A percentile compares a stretch with the other conserved stretches of the same genome.
Evolutionary conservation across 371 early-diverging fungal genomes (phyloP).

Genomic region (Mortierella sp.): DNA sequence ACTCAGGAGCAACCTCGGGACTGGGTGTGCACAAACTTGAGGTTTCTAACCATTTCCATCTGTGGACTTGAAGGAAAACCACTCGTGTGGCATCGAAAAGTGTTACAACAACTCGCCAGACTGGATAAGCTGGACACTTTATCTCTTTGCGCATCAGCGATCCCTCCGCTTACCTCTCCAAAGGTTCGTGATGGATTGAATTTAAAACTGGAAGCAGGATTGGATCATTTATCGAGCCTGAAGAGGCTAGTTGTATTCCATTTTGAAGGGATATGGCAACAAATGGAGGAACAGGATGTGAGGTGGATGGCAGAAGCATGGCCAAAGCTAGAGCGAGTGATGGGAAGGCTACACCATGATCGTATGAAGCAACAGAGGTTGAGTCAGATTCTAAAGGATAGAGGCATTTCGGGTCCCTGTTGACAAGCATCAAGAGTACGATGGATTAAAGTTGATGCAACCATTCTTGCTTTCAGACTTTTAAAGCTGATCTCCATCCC

Average conservation of each 20-base stretch:
- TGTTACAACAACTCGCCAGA: neutral
- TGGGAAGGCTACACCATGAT: neutral
- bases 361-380: neutral
- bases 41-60: neutral
- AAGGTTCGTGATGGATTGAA: neutral
- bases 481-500: too few species aligned
- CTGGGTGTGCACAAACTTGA: neutral
- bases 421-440: too few species aligned
- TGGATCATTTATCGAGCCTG: too few species aligned
- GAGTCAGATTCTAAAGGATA: too few species aligned
- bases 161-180: too few species aligned
- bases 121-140: neutral
- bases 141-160: neutral
- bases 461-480: too few species aligned
- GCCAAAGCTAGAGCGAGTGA: neutral
- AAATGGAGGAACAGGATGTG: neutral
- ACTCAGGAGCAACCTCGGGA: neutral
- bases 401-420: too few species aligned
- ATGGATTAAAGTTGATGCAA: too few species aligned
- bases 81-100: neutral
- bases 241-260: too few species aligned
- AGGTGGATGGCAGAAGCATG: neutral
- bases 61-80: neutral
- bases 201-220: neutral
- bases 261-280: neutral